Conservation (phyloP, 306 rosid genomes). For the Aeschynomene evenia region DNA sequence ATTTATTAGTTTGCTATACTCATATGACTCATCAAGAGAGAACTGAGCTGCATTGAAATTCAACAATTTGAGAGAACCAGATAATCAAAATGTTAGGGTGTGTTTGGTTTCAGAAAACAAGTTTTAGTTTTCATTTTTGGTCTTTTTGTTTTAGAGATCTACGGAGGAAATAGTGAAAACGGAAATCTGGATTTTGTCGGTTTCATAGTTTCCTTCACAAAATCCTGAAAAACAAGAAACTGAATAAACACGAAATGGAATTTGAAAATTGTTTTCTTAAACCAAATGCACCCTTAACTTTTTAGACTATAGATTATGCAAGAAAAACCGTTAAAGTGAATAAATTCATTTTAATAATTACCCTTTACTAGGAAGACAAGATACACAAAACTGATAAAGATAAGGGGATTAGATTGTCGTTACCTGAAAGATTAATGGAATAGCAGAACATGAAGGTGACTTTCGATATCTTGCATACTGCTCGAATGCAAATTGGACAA, state of each 20-base stretch:
- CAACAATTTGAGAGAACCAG: background rate
- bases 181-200: no score
- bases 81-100: conserved; percentile 9
- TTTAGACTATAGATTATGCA: conserved; percentile 3
- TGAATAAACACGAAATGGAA: no score
- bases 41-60: background rate
- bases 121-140: no score
- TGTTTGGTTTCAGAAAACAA: no score
- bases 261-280: no score
- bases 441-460: conserved; percentile 86
- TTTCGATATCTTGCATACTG: conserved; percentile 83
- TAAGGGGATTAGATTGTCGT: conserved; percentile 23
- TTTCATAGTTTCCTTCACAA: no score
- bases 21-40: conserved; percentile 14
- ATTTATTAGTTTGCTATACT: conserved; percentile 4
- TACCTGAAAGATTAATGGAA: conserved; percentile 96
- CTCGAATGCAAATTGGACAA: conserved; percentile 96
- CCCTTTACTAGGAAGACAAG: background rate
- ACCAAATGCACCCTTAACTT: no score
- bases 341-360: background rate
- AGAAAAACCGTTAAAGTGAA: conserved; percentile 4
- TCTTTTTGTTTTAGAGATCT: no score
- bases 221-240: no score
- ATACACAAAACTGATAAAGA: background rate
- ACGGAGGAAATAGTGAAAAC: no score